Base-by-base conservation (phyloP, 768 basidiomycete genomes). In the Mycena kentingensis region DNA sequence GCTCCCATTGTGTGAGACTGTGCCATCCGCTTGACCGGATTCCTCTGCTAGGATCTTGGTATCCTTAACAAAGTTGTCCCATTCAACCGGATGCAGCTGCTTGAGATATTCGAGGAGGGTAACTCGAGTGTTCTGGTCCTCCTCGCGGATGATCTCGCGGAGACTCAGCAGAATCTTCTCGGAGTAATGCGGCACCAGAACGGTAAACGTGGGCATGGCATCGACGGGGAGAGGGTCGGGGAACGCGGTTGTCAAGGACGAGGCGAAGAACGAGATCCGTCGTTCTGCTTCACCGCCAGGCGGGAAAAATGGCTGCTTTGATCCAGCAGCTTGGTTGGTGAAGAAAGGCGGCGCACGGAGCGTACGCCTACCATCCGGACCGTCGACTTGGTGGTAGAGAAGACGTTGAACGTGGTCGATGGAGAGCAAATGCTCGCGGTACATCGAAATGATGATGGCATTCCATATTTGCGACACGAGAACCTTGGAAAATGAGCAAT, bases 31-130 rank as follows among this genome's bases (percentile, higher is more conserved):
- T 11, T 72, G 75, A 15, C 80, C 82, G 1, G 84, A 83, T 69
- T 98, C 97, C 58, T 98, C 97, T 0, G 93, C 93, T 32, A 98
- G 77, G 59, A 99, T 99, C 78, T 98, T 99, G 57, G 97, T 99
- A 65, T 99, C 97, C 77, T 95, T 94, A 62, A 99, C 97, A 65
- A 99, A 99, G 70, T 99, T 99, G 74, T 98, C 97, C 97, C 97
- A 99, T 68, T 99, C 97, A 52, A 98, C 80, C 18, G 97, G 96
- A 67, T 98, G 97, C 41, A 99, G 78, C 69, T 99, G 97, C 72
- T 99, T 99, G 68, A 98, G 77, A 70, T 99, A 99, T 72, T 99
- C 97, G 51, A 99, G 81, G 21, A 98, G 77, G 8, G 97, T 99
- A 51, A 99, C 97, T 4, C 97, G 92, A 7, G 96, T 98, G 66